Evolutionary conservation across 179 eudicot genomes (phyloP), one percentile per base, ranked within the genome.

Genomic region (Heliamphora pulchella): DNA sequence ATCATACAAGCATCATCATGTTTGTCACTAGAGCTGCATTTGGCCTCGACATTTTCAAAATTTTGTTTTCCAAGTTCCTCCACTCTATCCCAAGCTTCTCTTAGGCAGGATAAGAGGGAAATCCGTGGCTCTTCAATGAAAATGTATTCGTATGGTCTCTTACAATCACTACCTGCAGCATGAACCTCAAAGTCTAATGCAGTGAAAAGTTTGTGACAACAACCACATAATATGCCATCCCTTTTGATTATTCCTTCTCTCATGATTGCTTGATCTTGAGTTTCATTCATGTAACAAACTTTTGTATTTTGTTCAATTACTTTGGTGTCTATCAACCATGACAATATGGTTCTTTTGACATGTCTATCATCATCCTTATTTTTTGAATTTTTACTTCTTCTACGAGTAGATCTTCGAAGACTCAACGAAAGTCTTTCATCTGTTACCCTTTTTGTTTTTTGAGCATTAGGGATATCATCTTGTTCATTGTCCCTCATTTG

Each of bases 1-100:
- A 92, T 77, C 10, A 92, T 31, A 72, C 94, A 92, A 63, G 86
- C 78, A 73, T 89, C 96, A 70, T 92, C 96, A 71, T 82, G 79
- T 14, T 50, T 11, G 46, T 91, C 95, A 31, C 3, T 46, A 2
- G 64, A 76, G 15, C 62, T 80, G 10, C 66, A 62, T 61, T 68
- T 70, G 17, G 78, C 61, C 65, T 43, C 68, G 17, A 79, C 76
- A 39, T 79, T 75, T 7, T 81, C 78, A 14, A 83, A 81, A 13
- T 79, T 81, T 46, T 62, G 78, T 4, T 13, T 62, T 17, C 78
- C 65, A 4, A 79, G 50, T 2, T 79, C 81, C 3, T 78, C 78
- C 17, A 81, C 85, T 31, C 47, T 31, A 46, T 80, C 73, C 91
- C 90, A 90, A 44, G 92, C 92, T 67, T 83, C 82, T 4, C 72